Percentiles rank a stretch among this genome's conserved stretches.
These are phyloP conservation scores for Penicillium sumatraense DNA, from an alignment of 2,329 filamentous ascomycete genomes.

Conservation along the genomic window DNA sequence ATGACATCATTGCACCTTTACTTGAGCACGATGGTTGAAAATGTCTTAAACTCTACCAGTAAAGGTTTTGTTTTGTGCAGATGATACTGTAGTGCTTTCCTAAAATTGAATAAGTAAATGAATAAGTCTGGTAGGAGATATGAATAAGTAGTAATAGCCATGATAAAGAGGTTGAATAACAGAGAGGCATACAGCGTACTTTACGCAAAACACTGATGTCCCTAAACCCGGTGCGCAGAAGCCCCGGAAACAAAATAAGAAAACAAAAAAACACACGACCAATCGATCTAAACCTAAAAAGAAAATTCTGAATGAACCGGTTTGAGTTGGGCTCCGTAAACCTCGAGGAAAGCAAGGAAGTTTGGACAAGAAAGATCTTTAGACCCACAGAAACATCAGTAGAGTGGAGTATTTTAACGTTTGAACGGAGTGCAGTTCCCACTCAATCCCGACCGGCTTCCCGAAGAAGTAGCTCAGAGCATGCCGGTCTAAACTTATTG, in stretches of 20 bases:
- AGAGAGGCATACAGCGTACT: no score
- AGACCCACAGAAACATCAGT: neutral
- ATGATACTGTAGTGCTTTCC: no score
- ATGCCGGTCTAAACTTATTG: neutral
- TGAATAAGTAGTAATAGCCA: no score
- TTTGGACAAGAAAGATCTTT: neutral
- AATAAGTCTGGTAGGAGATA: no score
- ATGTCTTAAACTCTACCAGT: no score
- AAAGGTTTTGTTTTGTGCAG: no score
- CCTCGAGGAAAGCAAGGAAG: neutral
- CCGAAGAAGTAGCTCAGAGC: slow-evolving; percentile 1
- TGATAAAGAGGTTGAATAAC: no score
- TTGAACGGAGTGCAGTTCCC: neutral
- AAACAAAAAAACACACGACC: neutral
- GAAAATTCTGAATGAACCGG: neutral
- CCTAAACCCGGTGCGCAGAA: neutral
- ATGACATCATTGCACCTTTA: neutral
- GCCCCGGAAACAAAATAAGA: neutral
- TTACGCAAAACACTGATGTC: no score
- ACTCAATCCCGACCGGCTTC: slow-evolving; percentile 2
- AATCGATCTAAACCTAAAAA: neutral
- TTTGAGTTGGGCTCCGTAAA: neutral
- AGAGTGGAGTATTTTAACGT: neutral
- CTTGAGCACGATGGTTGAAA: no score
- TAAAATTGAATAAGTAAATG: no score